Evolutionary conservation across 2,329 filamentous ascomycete species (phyloP), one percentile per base, ranked within the genome.

Genomic region (Dryadomyces quercus-mongolicae): DNA sequence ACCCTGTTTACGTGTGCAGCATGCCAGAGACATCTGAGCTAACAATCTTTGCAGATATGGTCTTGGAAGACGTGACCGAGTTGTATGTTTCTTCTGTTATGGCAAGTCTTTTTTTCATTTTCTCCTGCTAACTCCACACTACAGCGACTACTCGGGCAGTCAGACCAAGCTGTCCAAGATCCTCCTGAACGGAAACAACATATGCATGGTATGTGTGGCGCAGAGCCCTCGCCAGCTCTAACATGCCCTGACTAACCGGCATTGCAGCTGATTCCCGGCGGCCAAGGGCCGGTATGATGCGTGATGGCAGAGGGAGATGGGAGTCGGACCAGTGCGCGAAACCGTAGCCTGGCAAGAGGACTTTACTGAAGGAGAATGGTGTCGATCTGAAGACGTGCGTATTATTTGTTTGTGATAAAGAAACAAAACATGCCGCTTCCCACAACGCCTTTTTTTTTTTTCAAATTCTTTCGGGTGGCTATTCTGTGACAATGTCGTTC

Each of bases 1-100:
- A 20, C 47, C 40, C 40, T 8, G 43, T 2, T 16, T 12, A 22
- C 12, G 12, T 2, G 21, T 34, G 16, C 2, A n/a, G 16, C 8
- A 8, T 42, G n/a, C 10, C 4, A 12, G 2, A 48, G 3, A 9
- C n/a, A 31, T 8, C 53, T 62, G 67, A 49, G 66, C 59, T 49
- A 42, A 52, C 54, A 58, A 58, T 43, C 52, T 31, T 31, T 61
- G 15, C 43, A 97, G 92, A 98, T 71, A 98, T 98, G 91, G 93
- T 98, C 7, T 73, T 98, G 36, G 91, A 96, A 67, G 89, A 98
- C 62, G 93, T 97, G 58, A 96, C 90, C 38, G 93, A 98, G 73
- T 95, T 90, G 92, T 93, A 78, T 62, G 84, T 55, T 5, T 9
- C 2, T 18, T 44, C 10, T 22, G 4, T 1, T 2, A 9, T 6